Evolutionary conservation across 805 yeast species (phyloP).

Genomic region (Zygoascus bituminiphila): DNA sequence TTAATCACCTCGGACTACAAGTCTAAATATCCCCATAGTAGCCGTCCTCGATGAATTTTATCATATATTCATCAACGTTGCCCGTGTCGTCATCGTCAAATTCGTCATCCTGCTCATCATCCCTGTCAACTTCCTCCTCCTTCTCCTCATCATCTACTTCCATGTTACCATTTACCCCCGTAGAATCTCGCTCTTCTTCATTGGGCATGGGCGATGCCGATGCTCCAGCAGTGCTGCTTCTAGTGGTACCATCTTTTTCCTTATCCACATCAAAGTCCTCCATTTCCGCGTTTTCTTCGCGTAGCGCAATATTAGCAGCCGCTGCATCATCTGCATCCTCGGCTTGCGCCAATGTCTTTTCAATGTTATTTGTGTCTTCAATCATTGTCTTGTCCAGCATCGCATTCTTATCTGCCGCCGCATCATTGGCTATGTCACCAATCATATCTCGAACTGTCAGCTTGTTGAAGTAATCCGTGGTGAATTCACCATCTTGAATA

Average conservation of each 20-base stretch:
- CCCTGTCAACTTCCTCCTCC: conserved; percentile 12
- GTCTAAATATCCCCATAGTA: conserved; percentile 39
- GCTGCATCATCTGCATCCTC: conserved; percentile 74
- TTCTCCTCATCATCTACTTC: conserved; percentile 5
- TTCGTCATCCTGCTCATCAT: conserved; percentile 25
- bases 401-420: conserved; percentile 24
- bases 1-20: too few relatives aligned
- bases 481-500: conserved; percentile 96
- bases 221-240: background rate
- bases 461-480: conserved; percentile 90
- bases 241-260: conserved; percentile 16
- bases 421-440: conserved; percentile 44
- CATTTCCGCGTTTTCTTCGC: conserved; percentile 73
- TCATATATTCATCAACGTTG: conserved; percentile 95
- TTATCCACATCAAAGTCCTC: conserved; percentile 74
- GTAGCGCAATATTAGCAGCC: conserved; percentile 85
- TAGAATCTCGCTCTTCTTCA: background rate
- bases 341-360: conserved; percentile 72
- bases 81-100: conserved; percentile 50
- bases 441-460: conserved; percentile 78
- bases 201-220: conserved; percentile 2
- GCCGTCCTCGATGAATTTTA: conserved; percentile 80
- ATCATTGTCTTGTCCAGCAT: background rate
- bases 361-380: conserved; percentile 41
- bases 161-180: background rate